Percentiles rank a stretch among this genome's conserved stretches.
phyloP scores from a whole-genome alignment of 1,284 basidiomycete genomes.

The Ganoderma sinense region DNA sequence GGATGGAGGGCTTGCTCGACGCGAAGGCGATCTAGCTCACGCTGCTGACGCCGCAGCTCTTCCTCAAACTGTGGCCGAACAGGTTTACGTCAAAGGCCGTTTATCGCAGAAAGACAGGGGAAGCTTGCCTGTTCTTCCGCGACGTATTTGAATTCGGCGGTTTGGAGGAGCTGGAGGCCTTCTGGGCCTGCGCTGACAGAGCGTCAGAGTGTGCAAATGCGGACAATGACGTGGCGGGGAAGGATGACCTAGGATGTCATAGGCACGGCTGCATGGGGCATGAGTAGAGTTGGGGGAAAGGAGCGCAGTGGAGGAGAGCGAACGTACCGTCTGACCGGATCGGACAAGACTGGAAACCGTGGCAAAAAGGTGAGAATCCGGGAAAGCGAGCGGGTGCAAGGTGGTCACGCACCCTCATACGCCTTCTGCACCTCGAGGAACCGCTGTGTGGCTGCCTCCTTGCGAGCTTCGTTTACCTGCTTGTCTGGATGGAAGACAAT shows the following conservation, averaged over 20 bases:
- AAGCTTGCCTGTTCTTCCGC: constrained; percentile 32
- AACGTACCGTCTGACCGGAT: constrained; percentile 73
- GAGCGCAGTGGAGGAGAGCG: constrained; percentile 10
- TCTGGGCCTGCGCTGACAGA: constrained; percentile 33
- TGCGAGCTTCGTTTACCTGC: constrained; percentile 66
- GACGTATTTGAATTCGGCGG: constrained; percentile 30
- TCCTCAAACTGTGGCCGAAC: constrained; percentile 30
- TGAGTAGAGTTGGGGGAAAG: constrained; percentile 26
- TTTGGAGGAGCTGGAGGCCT: constrained; percentile 30
- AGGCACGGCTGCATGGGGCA: constrained; percentile 55
- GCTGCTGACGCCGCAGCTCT: constrained; percentile 48
- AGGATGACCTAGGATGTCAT: constrained; percentile 72
- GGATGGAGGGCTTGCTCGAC: constrained; percentile 36
- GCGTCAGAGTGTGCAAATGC: constrained; percentile 12
- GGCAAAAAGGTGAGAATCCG: constrained; percentile 2
- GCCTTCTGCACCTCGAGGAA: constrained; percentile 84
- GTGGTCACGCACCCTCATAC: constrained; percentile 66
- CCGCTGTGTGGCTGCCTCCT: constrained; percentile 65
- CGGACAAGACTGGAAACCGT: constrained; percentile 65
- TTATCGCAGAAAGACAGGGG: constrained; percentile 5
- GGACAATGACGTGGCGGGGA: constrained; percentile 8
- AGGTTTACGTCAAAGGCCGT: constrained; percentile 25
- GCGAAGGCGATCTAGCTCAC: constrained; percentile 34
- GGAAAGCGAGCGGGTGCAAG: constrained; percentile 8
- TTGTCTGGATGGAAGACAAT: constrained; percentile 90